These are phyloP conservation scores for Chrysoporthe puriensis DNA, from an alignment of 2,329 filamentous ascomycete species.

Conservation along the genomic window DNA sequence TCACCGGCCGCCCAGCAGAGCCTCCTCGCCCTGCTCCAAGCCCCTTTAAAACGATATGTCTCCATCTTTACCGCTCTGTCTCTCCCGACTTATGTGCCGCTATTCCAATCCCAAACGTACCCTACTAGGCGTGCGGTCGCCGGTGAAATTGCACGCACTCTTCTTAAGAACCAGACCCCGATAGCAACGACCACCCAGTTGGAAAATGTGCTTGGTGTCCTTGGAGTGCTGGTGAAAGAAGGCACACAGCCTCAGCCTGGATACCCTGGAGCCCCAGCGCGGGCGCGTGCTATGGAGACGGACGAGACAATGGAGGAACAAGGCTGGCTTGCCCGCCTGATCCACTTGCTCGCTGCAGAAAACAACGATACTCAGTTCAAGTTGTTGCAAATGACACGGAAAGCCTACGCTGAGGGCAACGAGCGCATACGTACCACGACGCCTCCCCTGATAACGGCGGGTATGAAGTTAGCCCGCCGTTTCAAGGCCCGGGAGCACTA, in stretches of 20 bases:
- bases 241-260: constrained; percentile 82
- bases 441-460: constrained; percentile 85
- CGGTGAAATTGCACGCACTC: constrained; percentile 79
- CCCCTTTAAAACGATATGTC: constrained; percentile 84
- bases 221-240: constrained; percentile 92
- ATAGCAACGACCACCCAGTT: constrained; percentile 80
- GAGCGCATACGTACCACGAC: constrained; percentile 96
- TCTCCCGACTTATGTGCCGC: constrained; percentile 86
- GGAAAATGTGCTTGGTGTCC: constrained; percentile 84
- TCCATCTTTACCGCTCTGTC: constrained; percentile 97
- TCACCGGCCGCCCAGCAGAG: constrained; percentile 85
- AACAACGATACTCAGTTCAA: constrained; percentile 95
- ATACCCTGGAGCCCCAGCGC: constrained; percentile 80
- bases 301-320: constrained; percentile 98
- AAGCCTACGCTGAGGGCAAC: constrained; percentile 87
- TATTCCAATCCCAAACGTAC: constrained; percentile 90
- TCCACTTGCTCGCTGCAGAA: constrained; percentile 81
- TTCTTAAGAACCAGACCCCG: constrained; percentile 80
- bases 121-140: constrained; percentile 89
- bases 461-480: constrained; percentile 84
- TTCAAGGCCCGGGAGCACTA: constrained; percentile 91
- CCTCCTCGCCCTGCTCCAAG: constrained; percentile 85
- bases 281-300: constrained; percentile 75
- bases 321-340: constrained; percentile 90
- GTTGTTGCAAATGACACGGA: constrained; percentile 84